Conservation (phyloP, 106 monocot genomes). For the Narthecium ossifragum region DNA sequence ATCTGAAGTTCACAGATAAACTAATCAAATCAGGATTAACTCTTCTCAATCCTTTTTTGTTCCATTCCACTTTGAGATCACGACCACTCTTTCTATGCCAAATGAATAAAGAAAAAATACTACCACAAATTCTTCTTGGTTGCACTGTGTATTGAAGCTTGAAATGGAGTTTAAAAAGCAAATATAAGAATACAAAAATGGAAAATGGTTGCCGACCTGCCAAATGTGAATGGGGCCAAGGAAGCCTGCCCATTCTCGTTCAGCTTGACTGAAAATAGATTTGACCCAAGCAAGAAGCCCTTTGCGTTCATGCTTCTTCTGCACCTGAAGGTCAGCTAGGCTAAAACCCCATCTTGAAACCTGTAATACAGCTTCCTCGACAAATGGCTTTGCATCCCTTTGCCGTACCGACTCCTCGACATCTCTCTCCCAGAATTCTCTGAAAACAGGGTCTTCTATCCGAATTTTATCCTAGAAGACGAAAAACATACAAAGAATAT, state of each 20-base stretch:
- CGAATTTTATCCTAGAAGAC: conserved; percentile 70
- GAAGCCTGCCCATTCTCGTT: conserved; percentile 80
- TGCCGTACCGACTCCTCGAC: conserved; percentile 87
- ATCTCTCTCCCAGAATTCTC: conserved; percentile 82
- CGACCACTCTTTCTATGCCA: no score
- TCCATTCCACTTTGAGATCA: no score
- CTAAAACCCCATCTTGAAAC: conserved; percentile 95
- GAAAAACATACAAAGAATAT: not conserved
- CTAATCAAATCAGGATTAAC: no score
- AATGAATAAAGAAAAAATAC: no score
- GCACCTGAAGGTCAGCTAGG: conserved; percentile 75
- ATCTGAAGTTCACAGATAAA: no score
- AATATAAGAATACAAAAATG: not conserved
- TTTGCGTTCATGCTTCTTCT: conserved; percentile 54
- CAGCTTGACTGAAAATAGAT: conserved; percentile 51
- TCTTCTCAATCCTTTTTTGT: no score
- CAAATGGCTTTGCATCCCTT: conserved; percentile 61
- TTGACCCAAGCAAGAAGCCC: conserved; percentile 65
- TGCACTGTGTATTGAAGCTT: no score
- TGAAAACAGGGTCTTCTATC: conserved; percentile 43
- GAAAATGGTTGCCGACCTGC: conserved; percentile 55
- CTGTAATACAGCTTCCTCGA: conserved; percentile 83
- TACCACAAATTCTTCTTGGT: no score
- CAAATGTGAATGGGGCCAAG: conserved; percentile 95
- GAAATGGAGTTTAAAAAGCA: no score